Conservation (phyloP, 2,329 filamentous ascomycete species). For the Pleurostoma richardsiae region DNA sequence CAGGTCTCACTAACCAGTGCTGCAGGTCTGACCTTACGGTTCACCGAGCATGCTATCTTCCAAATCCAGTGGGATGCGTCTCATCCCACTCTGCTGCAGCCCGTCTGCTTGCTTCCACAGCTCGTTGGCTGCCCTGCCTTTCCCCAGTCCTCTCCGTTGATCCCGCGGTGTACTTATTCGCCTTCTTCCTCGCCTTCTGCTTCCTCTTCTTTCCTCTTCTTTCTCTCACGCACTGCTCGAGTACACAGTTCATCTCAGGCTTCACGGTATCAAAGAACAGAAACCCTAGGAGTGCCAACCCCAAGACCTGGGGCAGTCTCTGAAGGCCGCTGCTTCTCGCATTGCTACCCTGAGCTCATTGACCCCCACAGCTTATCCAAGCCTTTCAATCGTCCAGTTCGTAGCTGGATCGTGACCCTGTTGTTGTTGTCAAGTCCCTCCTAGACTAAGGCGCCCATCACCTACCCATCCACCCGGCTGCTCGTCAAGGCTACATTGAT, state of each 20-base stretch:
- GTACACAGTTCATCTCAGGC: background rate
- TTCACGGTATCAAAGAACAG: background rate
- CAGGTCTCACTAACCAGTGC: slow-evolving; percentile 5
- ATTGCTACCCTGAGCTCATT: background rate
- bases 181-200: background rate
- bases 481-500: slow-evolving; percentile 43
- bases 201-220: background rate
- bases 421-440: background rate
- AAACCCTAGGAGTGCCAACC: background rate
- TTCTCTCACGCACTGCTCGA: background rate
- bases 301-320: background rate
- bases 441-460: background rate
- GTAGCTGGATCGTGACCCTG: background rate
- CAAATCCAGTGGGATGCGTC: slow-evolving; percentile 1
- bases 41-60: slow-evolving; percentile 1
- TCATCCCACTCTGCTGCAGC: background rate
- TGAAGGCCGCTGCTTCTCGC: background rate
- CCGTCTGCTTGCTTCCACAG: background rate
- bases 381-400: background rate
- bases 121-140: background rate
- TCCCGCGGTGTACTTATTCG: slow-evolving; percentile 1
- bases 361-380: background rate
- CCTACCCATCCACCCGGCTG: background rate
- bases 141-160: background rate
- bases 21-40: slow-evolving; percentile 6